Conservation (phyloP, 495 filamentous ascomycete genomes). For the Friedmanniomyces simplex region DNA sequence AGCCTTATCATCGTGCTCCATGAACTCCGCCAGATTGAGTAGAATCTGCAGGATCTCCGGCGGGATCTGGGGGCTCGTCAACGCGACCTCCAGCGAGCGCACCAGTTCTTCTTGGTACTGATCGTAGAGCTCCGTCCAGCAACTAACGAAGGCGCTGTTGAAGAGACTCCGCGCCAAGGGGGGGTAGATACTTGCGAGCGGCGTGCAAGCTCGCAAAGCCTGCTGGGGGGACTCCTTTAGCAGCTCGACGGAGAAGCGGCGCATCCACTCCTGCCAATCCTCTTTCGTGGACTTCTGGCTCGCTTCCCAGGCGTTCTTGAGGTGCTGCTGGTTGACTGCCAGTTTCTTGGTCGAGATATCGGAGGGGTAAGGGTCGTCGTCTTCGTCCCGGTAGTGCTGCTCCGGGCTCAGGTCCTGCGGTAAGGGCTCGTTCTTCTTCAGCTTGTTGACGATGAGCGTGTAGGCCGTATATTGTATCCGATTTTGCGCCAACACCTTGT, state of each 20-base stretch:
- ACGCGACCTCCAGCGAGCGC: constrained; percentile 85
- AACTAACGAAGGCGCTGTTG: constrained; percentile 96
- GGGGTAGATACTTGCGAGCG: constrained; percentile 79
- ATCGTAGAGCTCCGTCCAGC: constrained; percentile 95
- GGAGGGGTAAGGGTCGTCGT: constrained; percentile 65
- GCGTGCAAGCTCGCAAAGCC: constrained; percentile 83
- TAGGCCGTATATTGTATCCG: constrained; percentile 80
- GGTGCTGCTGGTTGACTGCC: constrained; percentile 89
- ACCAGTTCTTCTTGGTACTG: constrained; percentile 93
- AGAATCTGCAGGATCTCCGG: constrained; percentile 91
- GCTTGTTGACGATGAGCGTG: constrained; percentile 75
- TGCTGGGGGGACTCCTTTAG: constrained; percentile 94
- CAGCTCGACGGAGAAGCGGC: constrained; percentile 88
- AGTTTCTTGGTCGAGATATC: constrained; percentile 89
- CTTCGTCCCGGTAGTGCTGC: constrained; percentile 64
- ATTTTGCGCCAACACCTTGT: constrained; percentile 51
- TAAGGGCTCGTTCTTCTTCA: constrained; percentile 86
- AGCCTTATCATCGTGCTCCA: constrained; percentile 99
- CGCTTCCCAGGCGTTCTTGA: constrained; percentile 96
- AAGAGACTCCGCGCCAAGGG: constrained; percentile 88
- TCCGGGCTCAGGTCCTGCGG: constrained; percentile 90
- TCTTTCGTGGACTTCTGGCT: constrained; percentile 90
- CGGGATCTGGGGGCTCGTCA: constrained; percentile 84
- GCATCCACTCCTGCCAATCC: constrained; percentile 99
- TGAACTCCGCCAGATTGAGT: constrained; percentile 95